A percentile compares a stretch with the other conserved stretches of the same genome.
These are phyloP conservation scores for Colletotrichum phormii DNA, from an alignment of 2,329 filamentous ascomycete species.

Conservation along the genomic window DNA sequence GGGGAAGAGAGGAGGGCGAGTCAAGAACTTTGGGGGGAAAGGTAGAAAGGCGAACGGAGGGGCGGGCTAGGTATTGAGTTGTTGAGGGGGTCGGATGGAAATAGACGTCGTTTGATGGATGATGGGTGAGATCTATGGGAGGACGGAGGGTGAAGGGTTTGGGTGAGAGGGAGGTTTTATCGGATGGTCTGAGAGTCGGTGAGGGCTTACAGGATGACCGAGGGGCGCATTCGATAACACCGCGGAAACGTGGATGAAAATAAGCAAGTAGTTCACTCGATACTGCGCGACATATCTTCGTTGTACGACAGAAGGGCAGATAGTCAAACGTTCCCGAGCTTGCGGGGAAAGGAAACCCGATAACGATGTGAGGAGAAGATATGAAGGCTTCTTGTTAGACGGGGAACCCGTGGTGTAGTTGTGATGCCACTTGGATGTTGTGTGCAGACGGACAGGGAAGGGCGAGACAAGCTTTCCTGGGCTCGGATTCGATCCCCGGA, in stretches of 20 bases:
- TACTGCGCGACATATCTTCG: background rate
- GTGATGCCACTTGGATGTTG: slow-evolving; percentile 23
- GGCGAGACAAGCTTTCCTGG: slow-evolving; percentile 17
- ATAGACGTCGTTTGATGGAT: slow-evolving; percentile 3
- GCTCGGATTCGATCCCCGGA: slow-evolving; percentile 20
- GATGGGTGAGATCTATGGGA: background rate
- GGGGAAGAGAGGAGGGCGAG: background rate
- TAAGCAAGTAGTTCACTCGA: background rate
- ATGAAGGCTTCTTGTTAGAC: background rate
- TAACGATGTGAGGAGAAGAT: background rate
- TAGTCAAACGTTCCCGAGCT: background rate
- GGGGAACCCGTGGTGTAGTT: background rate
- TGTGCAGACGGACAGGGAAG: slow-evolving; percentile 15
- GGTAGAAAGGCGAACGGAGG: background rate
- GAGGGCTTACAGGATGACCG: background rate
- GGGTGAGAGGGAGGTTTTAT: slow-evolving; percentile 3
- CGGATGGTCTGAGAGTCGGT: slow-evolving; percentile 27
- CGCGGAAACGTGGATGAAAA: too few species aligned
- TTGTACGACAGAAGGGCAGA: background rate
- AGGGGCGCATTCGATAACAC: background rate
- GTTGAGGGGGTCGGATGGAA: background rate
- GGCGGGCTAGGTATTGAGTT: background rate
- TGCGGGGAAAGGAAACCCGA: background rate
- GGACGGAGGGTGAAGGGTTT: background rate
- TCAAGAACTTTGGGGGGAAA: background rate